Base-by-base conservation (phyloP, 2,329 filamentous ascomycete species). In the Fusarium phyllophilum region DNA sequence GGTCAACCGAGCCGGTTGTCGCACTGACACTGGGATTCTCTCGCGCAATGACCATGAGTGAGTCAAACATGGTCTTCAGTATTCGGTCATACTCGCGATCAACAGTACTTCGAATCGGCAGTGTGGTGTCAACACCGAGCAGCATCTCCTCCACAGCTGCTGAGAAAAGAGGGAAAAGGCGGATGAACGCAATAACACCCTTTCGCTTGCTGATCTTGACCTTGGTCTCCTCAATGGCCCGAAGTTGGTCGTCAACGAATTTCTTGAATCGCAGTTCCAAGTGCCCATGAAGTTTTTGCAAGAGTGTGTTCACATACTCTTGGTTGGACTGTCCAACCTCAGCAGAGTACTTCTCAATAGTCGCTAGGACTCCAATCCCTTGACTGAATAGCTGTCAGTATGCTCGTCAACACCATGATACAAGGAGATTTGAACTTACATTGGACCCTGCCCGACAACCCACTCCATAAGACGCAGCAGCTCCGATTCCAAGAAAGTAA, bases 121-220 rank as follows among this genome's bases (percentile, higher is more conserved):
- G 87, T 69, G 85, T 86, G 8, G 84, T 80, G 66, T 91, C 88
- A 14, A 87, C 84, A 24, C 87, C 86, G 2, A 88, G 84, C 52
- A 97, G 88, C 90, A 97, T 95, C 78, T 92, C 95, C 83, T 98
- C 95, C 4, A 98, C 89, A 0, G 93, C 91, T 3, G 89, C 84
- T n/a, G 91, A 91, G 83, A 98, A 98, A 67, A 92, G 86, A 1
- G 96, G 96, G 86, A 98, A 98, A 45, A 96, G 92, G 73, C 94
- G 93, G 86, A 98, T 96, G 82, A 98, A 98, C 22, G 92, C 92
- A 78, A 98, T 98, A 64, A 99, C 94, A 17, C 96, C 96, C 84
- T 97, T 98, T 75, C 96, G 93, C 86, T 98, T 98, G 86, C 97
- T 98, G 83, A 98, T 95, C 86, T 98, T 98, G 82, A 99, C 96